Conservation (phyloP, 2,329 filamentous ascomycete species). For the Aureobasidium lini region DNA sequence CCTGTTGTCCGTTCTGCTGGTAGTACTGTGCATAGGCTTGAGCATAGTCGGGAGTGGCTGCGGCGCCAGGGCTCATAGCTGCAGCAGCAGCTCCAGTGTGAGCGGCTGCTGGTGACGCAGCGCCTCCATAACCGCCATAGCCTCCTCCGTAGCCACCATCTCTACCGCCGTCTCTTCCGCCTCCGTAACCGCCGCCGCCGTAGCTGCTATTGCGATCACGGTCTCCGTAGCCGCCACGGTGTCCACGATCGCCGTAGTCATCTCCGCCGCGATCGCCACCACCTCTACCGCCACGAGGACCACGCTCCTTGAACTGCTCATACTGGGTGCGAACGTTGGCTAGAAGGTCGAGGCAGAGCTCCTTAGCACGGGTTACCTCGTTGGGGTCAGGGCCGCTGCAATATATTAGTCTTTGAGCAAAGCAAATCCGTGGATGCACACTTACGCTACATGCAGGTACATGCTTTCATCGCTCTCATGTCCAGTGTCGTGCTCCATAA, state of each 20-base stretch:
- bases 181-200: constrained; percentile 20
- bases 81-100: constrained; percentile 22
- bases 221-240: constrained; percentile 30
- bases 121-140: constrained; percentile 13
- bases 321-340: constrained; percentile 83
- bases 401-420: neutral
- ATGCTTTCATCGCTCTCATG: constrained; percentile 90
- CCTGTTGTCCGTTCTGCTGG: constrained; percentile 44
- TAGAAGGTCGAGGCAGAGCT: constrained; percentile 81
- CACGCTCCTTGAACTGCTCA: constrained; percentile 72
- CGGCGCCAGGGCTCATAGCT: constrained; percentile 19
- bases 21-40: constrained; percentile 77
- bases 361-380: constrained; percentile 80
- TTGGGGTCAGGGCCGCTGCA: constrained; percentile 73
- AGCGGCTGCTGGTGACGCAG: constrained; percentile 22
- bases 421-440: constrained; percentile 19
- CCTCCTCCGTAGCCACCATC: constrained; percentile 17
- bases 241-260: constrained; percentile 33
- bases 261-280: constrained; percentile 31
- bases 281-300: constrained; percentile 40
- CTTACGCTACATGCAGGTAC: constrained; percentile 92
- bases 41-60: constrained; percentile 53
- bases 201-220: constrained; percentile 24
- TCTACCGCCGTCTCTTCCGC: constrained; percentile 22
- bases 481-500: constrained; percentile 81